Base-by-base conservation (phyloP, 2,329 filamentous ascomycete species). In the Trichoderma cornu-damae region DNA sequence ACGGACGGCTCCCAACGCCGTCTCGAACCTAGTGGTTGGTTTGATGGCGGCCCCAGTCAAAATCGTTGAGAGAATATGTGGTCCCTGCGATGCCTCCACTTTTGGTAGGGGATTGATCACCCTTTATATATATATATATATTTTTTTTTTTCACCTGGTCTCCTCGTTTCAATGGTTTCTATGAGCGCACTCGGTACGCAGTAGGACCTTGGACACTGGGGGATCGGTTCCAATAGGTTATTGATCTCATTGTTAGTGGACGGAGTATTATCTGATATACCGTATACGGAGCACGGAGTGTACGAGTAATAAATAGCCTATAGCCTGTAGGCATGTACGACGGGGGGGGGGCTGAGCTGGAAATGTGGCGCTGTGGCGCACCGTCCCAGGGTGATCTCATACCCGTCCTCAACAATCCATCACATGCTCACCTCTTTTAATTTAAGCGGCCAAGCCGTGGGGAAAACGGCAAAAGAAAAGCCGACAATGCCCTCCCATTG, bases 391-490 rank as follows among this genome's bases (percentile, higher is more conserved):
- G 49, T 49, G 51, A 55, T 55, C 51, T 55, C 51, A 55, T 52
- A 35, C 32, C 24, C n/a, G n/a, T 58, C 18, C 50, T 59, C 57
- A 49, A 52, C 44, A 55, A 54, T 46, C 43, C 57, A 59, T 59
- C 51, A 54, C 57, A 58, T 58, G 56, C 56, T 58, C 37, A 38
- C 51, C 42, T 26, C 18, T 51, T 57, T 51, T 51, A 57, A n/a
- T n/a, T n/a, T 53, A 47, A 52, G 56, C 48, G 48, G 38, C 44
- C 46, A 51, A 22, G 55, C 38, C 47, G 48, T 57, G 47, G 55
- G n/a, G 38, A 38, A 58, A 32, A 28, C 38, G 40, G 44, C 35
- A 50, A 50, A 34, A 42, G 37, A 24, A 40, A 38, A 20, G 35
- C 37, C 35, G 51, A 44, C 32, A 50, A 59, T 58, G 56, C 24